These are phyloP conservation scores for Dioscorea cayenensis DNA, from an alignment of 116 monocot species.

Conservation along the genomic window DNA sequence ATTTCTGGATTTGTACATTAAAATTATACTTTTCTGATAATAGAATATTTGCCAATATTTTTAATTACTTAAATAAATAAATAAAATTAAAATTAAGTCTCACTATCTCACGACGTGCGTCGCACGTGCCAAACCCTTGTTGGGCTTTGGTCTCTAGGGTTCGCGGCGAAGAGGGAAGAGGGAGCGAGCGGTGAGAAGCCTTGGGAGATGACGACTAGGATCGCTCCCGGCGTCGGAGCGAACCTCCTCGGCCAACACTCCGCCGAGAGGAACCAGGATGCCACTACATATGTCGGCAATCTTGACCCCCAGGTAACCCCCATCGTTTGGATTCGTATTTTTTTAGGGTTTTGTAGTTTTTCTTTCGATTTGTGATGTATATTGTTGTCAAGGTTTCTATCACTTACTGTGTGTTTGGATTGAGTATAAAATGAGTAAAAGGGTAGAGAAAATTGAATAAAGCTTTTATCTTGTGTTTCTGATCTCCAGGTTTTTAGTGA, in stretches of 20 bases:
- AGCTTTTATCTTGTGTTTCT: no score
- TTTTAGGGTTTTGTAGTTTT: slow-evolving; percentile 1
- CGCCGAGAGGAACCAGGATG: slow-evolving; percentile 87
- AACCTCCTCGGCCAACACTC: slow-evolving; percentile 92
- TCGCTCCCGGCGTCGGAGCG: slow-evolving; percentile 86
- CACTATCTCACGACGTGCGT: no score
- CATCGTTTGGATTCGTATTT: background rate
- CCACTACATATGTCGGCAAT: slow-evolving; percentile 80
- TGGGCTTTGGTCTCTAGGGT: background rate
- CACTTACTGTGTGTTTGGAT: background rate
- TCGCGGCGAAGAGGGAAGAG: background rate
- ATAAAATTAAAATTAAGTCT: no score
- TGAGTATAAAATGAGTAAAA: background rate
- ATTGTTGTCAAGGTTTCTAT: background rate
- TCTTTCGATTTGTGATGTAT: background rate
- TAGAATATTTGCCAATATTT: no score
- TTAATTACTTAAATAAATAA: no score
- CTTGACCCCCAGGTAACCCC: slow-evolving; percentile 74
- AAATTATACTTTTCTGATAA: no score
- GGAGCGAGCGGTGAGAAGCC: background rate
- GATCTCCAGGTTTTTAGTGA: no score
- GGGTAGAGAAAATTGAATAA: no score
- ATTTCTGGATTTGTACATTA: no score
- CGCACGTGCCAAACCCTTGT: no score
- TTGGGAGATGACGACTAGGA: slow-evolving; percentile 49